Conservation (phyloP, 805 yeast species). For the Schwanniomyces polymorphus region DNA sequence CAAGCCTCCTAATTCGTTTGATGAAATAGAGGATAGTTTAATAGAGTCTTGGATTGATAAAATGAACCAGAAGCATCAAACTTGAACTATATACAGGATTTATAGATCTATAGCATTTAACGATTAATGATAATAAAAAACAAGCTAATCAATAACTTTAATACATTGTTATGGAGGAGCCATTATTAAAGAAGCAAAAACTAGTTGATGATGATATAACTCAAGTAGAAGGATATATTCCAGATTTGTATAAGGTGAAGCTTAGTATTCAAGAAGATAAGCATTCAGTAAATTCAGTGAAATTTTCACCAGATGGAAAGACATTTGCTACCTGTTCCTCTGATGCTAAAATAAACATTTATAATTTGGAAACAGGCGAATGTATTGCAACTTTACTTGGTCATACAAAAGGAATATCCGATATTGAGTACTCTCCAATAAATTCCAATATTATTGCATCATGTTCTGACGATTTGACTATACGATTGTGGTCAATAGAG, state of each 20-base stretch:
- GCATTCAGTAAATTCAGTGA: slow-evolving; percentile 42
- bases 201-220: not conserved
- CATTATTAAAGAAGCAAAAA: slow-evolving; percentile 2
- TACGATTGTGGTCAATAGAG: slow-evolving; percentile 67
- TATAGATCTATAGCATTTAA: not conserved
- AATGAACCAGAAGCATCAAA: slow-evolving; percentile 16
- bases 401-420: slow-evolving; percentile 73
- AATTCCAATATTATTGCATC: slow-evolving; percentile 73
- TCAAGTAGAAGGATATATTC: not conserved
- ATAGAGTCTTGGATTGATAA: slow-evolving; percentile 43
- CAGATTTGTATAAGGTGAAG: slow-evolving; percentile 4
- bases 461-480: slow-evolving; percentile 82
- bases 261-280: slow-evolving; percentile 1
- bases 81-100: not conserved
- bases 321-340: slow-evolving; percentile 53
- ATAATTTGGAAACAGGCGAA: slow-evolving; percentile 22
- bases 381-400: slow-evolving; percentile 44
- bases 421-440: slow-evolving; percentile 71
- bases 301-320: slow-evolving; percentile 61
- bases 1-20: slow-evolving; percentile 18
- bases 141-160: not conserved
- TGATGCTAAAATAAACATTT: slow-evolving; percentile 26
- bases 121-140: not conserved
- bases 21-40: slow-evolving; percentile 42
- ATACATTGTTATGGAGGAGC: slow-evolving; percentile 2